These are phyloP conservation scores for Zancudomyces culisetae DNA, from an alignment of 371 early-diverging fungal genomes.

Conservation along the genomic window DNA sequence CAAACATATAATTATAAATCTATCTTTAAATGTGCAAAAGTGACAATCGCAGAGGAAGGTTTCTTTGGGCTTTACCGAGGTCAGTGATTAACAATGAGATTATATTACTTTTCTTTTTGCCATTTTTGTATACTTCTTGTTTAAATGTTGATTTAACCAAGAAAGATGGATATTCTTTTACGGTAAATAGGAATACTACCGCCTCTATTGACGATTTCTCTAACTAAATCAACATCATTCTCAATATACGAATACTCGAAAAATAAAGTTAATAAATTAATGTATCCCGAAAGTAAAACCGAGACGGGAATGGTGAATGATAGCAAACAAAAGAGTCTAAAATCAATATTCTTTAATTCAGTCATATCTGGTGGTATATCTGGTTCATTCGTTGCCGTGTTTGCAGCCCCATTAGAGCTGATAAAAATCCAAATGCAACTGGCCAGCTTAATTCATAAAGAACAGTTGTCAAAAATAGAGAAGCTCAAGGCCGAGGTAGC, in stretches of 20 bases:
- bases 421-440: slow-evolving; percentile 63
- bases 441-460: slow-evolving; percentile 34
- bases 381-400: slow-evolving; percentile 42
- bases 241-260: slow-evolving; percentile 47
- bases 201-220: slow-evolving; percentile 48
- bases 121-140: neutral
- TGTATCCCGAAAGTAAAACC: slow-evolving; percentile 11
- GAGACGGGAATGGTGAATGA: neutral
- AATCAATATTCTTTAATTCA: slow-evolving; percentile 25
- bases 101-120: too few relatives aligned
- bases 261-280: slow-evolving; percentile 10
- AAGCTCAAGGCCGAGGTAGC: slow-evolving; percentile 4
- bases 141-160: neutral
- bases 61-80: slow-evolving; percentile 51
- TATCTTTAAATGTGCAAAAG: slow-evolving; percentile 37
- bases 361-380: slow-evolving; percentile 38
- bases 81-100: slow-evolving; percentile 5
- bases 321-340: slow-evolving; percentile 8
- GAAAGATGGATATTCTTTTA: neutral
- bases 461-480: slow-evolving; percentile 3
- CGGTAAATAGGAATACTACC: slow-evolving; percentile 38
- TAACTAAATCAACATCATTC: slow-evolving; percentile 52
- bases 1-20: slow-evolving; percentile 52
- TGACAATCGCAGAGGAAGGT: slow-evolving; percentile 50
- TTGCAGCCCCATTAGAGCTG: slow-evolving; percentile 57